A percentile compares a stretch with the other conserved stretches of the same genome.
phyloP scores from a whole-genome alignment of 805 yeast genomes.

The Candida loeiensis region DNA sequence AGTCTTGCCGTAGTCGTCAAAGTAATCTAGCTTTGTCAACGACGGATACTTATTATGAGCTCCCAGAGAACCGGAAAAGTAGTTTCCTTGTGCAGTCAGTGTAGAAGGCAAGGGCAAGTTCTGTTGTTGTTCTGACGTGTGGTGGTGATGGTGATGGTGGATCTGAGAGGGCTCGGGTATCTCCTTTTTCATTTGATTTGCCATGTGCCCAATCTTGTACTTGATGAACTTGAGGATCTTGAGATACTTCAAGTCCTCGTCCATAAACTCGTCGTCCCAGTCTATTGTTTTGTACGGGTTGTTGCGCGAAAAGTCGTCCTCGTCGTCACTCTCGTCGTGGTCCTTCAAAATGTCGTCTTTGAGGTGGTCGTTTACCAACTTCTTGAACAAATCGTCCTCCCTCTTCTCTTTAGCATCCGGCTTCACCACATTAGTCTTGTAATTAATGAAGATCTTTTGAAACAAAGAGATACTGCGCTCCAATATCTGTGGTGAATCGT shows the following conservation, averaged over 20 bases:
- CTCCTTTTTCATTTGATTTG: constrained; percentile 7
- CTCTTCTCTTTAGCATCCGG: constrained; percentile 20
- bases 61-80: neutral
- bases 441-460: constrained; percentile 36
- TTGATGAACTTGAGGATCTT: constrained; percentile 40
- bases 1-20: constrained; percentile 10
- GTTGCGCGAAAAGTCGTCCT: constrained; percentile 28
- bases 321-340: constrained; percentile 23
- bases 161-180: constrained; percentile 9
- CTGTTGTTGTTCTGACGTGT: neutral
- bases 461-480: constrained; percentile 30
- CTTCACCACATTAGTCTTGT: constrained; percentile 24
- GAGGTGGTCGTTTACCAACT: constrained; percentile 37
- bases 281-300: constrained; percentile 29
- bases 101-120: neutral
- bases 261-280: constrained; percentile 48
- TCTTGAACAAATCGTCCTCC: constrained; percentile 37
- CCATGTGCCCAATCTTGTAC: constrained; percentile 26
- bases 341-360: constrained; percentile 35
- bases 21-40: constrained; percentile 13
- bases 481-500: constrained; percentile 19
- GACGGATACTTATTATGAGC: constrained; percentile 10
- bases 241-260: constrained; percentile 43
- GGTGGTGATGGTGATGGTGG: constrained; percentile 9
- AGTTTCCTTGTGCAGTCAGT: neutral